phyloP scores from a whole-genome alignment of 768 basidiomycete genomes.

The Kwoniella sp. region DNA sequence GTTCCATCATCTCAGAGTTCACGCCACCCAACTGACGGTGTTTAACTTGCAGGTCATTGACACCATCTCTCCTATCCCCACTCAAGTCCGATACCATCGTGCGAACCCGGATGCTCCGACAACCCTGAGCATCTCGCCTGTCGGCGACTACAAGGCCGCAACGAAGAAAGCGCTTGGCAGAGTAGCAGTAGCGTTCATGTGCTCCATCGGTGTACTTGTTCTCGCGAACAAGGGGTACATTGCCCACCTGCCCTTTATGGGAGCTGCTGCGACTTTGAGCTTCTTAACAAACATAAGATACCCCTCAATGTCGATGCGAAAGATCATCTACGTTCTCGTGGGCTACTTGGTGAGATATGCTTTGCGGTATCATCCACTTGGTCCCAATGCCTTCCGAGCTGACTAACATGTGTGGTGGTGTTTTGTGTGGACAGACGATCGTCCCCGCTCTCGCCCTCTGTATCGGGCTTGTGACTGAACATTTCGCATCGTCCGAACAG shows the following conservation, averaged over 20 bases:
- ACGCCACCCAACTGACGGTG: too few relatives aligned
- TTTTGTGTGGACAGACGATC: background rate
- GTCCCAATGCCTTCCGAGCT: too few relatives aligned
- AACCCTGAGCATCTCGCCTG: background rate
- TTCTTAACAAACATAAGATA: background rate
- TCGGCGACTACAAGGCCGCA: slow-evolving; percentile 3
- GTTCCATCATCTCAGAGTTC: background rate
- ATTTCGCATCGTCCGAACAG: background rate
- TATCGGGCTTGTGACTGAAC: background rate
- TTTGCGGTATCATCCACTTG: too few relatives aligned
- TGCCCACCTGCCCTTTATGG: background rate
- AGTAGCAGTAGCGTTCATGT: background rate
- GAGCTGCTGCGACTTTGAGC: background rate
- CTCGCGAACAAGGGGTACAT: background rate
- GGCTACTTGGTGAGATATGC: slow-evolving; percentile 10
- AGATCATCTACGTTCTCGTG: slow-evolving; percentile 3
- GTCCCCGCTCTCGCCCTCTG: background rate
- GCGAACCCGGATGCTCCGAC: slow-evolving; percentile 1
- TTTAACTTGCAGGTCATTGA: slow-evolving; percentile 1
- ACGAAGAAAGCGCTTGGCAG: slow-evolving; percentile 2
- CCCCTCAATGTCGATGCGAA: slow-evolving; percentile 8
- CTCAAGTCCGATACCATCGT: slow-evolving; percentile 10
- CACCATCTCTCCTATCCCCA: slow-evolving; percentile 2
- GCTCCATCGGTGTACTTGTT: background rate
- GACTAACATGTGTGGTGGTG: background rate